Percentiles rank a stretch among this genome's conserved stretches.
phyloP scores from a whole-genome alignment of 257 asterid species.

The Craterostigma plantagineum region DNA sequence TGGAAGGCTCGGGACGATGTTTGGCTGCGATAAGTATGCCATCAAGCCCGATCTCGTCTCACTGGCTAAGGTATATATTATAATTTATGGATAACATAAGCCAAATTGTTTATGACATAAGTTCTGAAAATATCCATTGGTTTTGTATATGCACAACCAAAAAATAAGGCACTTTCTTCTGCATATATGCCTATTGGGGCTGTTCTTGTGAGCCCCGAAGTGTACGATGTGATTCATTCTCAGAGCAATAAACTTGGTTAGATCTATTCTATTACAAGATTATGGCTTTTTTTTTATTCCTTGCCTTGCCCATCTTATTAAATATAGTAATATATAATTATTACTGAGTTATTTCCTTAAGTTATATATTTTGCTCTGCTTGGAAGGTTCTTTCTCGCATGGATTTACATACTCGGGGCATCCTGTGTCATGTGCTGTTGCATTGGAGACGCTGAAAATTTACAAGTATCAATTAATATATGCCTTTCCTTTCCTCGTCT shows the following conservation, averaged over 20 bases:
- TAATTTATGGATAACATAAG: background rate
- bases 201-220: slow-evolving; percentile 66
- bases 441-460: slow-evolving; percentile 72
- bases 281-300: background rate
- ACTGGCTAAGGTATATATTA: slow-evolving; percentile 46
- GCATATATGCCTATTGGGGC: slow-evolving; percentile 96
- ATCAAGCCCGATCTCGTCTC: slow-evolving; percentile 92
- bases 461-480: slow-evolving; percentile 61
- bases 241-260: slow-evolving; percentile 86
- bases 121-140: background rate
- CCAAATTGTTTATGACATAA: no score
- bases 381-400: slow-evolving; percentile 66
- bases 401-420: slow-evolving; percentile 98
- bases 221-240: slow-evolving; percentile 61
- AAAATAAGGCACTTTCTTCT: slow-evolving; percentile 97
- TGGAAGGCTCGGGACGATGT: slow-evolving; percentile 89
- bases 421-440: slow-evolving; percentile 95
- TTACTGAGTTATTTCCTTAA: background rate
- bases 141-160: slow-evolving; percentile 2
- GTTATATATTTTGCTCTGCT: background rate
- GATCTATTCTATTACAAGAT: slow-evolving; percentile 7
- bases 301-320: background rate
- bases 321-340: background rate
- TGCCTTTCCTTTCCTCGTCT: no score
- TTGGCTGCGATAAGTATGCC: slow-evolving; percentile 80